Percentiles rank a stretch among this genome's conserved stretches.
These are phyloP conservation scores for Citrus trifoliata DNA, from an alignment of 345 rosid species.

Conservation along the genomic window DNA sequence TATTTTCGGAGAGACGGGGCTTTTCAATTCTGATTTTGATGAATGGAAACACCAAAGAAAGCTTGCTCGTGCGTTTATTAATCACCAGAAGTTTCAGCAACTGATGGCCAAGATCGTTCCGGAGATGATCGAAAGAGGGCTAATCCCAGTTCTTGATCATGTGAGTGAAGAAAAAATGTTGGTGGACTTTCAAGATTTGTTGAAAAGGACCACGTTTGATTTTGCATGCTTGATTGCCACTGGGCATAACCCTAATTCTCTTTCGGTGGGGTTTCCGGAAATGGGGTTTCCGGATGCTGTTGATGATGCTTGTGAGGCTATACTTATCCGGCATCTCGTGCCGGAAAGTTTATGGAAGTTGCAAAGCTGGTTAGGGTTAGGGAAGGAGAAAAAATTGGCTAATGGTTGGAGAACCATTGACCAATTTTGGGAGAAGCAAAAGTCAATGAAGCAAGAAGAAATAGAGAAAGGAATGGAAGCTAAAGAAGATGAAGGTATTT, in stretches of 20 bases:
- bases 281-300: conserved; percentile 9
- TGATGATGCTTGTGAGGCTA: conserved; percentile 13
- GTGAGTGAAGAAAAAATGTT: conserved; percentile 17
- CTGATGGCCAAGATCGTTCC: conserved; percentile 20
- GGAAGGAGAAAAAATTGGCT: conserved; percentile 13
- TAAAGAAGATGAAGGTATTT: background rate
- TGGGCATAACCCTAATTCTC: conserved; percentile 13
- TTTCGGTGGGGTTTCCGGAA: conserved; percentile 8
- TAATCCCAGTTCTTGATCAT: conserved; percentile 34
- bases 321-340: conserved; percentile 5
- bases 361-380: conserved; percentile 11
- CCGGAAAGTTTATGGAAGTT: conserved; percentile 16
- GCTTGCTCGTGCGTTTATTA: conserved; percentile 24
- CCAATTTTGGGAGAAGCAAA: background rate
- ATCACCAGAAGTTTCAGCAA: conserved; percentile 19
- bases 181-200: conserved; percentile 24
- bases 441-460: background rate
- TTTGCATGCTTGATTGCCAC: conserved; percentile 7
- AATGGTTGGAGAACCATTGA: background rate
- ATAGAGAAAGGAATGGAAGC: background rate
- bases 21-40: conserved; percentile 39
- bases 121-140: conserved; percentile 22
- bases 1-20: conserved; percentile 39
- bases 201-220: conserved; percentile 8
- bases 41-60: conserved; percentile 32